Percentiles rank a stretch among this genome's conserved stretches.
Conservation (phyloP, 306 rosid species). For the Citrullus mucosospermus region DNA sequence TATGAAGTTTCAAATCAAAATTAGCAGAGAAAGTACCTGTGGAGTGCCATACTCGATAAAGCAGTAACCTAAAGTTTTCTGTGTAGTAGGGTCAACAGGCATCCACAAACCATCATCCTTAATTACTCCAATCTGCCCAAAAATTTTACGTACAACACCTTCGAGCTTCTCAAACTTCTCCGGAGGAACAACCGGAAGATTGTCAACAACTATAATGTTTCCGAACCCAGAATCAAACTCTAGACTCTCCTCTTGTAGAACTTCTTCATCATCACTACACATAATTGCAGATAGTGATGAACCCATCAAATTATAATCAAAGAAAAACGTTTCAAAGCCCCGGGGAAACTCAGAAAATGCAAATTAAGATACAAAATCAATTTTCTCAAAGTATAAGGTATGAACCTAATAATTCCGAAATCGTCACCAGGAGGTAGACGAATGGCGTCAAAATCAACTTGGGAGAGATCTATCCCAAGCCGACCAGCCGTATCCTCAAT, state of each 20-base stretch:
- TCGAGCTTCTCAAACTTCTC: conserved; percentile 70
- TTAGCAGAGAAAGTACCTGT: conserved; percentile 28
- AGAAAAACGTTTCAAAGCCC: background rate
- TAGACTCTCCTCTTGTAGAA: conserved; percentile 31
- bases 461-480: conserved; percentile 49
- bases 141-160: conserved; percentile 56
- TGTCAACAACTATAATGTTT: conserved; percentile 60
- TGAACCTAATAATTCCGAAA: conserved; percentile 50
- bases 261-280: conserved; percentile 57
- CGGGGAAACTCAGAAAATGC: background rate
- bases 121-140: conserved; percentile 58
- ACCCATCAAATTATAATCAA: background rate
- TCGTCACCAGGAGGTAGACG: conserved; percentile 47
- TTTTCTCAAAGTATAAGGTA: background rate
- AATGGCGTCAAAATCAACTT: conserved; percentile 46
- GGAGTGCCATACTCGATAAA: conserved; percentile 70
- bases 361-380: background rate
- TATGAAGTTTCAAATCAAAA: background rate
- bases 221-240: conserved; percentile 63
- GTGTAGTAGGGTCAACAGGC: conserved; percentile 50
- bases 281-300: background rate
- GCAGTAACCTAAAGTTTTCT: conserved; percentile 63
- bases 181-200: conserved; percentile 55
- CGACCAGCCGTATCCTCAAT: conserved; percentile 52
- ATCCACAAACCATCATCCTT: conserved; percentile 73